phyloP scores from a whole-genome alignment of 371 early-diverging fungal genomes.

The Rhizomucor pusillus region DNA sequence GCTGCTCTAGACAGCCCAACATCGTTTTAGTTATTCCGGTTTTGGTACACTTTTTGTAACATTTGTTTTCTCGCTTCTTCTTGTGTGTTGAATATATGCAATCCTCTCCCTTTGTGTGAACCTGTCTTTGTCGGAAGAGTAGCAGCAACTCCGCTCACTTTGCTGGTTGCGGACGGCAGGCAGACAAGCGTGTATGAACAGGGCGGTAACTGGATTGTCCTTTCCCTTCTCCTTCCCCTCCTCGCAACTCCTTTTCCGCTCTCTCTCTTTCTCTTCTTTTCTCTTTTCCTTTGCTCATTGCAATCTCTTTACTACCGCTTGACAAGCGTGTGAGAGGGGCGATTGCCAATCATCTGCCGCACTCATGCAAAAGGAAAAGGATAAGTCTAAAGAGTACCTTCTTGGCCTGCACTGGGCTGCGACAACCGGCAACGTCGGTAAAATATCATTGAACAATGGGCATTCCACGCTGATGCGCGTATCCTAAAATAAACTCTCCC shows the following conservation, averaged over 20 bases:
- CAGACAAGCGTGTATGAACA: too few relatives aligned
- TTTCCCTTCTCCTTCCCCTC: too few relatives aligned
- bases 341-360: background rate
- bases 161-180: too few relatives aligned
- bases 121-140: too few relatives aligned
- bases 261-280: conserved; percentile 1
- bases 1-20: conserved; percentile 18
- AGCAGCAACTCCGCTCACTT: too few relatives aligned
- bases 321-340: background rate
- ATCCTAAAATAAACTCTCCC: too few relatives aligned
- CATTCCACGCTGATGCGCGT: background rate
- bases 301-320: background rate
- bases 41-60: too few relatives aligned
- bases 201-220: too few relatives aligned
- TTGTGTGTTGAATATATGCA: too few relatives aligned
- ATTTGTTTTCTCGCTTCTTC: too few relatives aligned
- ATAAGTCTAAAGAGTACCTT: conserved; percentile 25
- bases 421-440: conserved; percentile 64
- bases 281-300: conserved; percentile 1
- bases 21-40: conserved; percentile 4
- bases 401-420: conserved; percentile 63
- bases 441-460: conserved; percentile 3
- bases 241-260: conserved; percentile 5
- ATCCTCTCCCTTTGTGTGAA: too few relatives aligned
- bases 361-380: conserved; percentile 26